Evolutionary conservation across 1,284 basidiomycete genomes (phyloP).

Genomic region (Boletus holoroseus): DNA sequence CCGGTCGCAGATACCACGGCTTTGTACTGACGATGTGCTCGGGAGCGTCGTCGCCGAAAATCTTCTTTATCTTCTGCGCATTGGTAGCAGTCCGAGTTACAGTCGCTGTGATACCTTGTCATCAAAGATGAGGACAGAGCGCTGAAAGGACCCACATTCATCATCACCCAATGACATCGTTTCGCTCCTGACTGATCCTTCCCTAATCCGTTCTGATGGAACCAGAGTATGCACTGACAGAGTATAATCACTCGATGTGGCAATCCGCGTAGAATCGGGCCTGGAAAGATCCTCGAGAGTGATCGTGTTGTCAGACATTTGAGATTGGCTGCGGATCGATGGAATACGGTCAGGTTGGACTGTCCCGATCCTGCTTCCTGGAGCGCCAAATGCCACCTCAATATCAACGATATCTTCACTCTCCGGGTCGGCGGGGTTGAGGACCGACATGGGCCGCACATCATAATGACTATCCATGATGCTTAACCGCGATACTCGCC

Average conservation of each 20-base stretch:
- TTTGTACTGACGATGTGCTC: slow-evolving; percentile 50
- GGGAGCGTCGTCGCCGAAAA: slow-evolving; percentile 71
- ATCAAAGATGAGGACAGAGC: slow-evolving; percentile 2
- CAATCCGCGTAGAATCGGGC: slow-evolving; percentile 16
- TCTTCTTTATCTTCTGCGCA: slow-evolving; percentile 60
- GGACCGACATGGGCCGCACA: slow-evolving; percentile 35
- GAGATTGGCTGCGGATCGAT: slow-evolving; percentile 32
- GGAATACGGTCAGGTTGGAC: slow-evolving; percentile 24
- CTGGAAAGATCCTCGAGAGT: slow-evolving; percentile 30
- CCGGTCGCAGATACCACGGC: slow-evolving; percentile 84
- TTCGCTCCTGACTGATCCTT: slow-evolving; percentile 23
- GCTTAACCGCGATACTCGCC: slow-evolving; percentile 65
- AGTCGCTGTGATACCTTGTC: slow-evolving; percentile 19
- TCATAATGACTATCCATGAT: slow-evolving; percentile 48
- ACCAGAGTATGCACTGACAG: slow-evolving; percentile 27
- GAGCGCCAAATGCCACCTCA: slow-evolving; percentile 46
- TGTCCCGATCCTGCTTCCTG: slow-evolving; percentile 26
- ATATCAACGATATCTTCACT: slow-evolving; percentile 61
- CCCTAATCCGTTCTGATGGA: slow-evolving; percentile 21
- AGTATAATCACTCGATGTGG: slow-evolving; percentile 25
- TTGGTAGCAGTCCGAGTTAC: slow-evolving; percentile 35
- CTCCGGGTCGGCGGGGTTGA: slow-evolving; percentile 36
- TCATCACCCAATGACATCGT: slow-evolving; percentile 30
- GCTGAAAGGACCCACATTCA: slow-evolving; percentile 33
- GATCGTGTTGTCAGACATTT: slow-evolving; percentile 35